phyloP scores from a whole-genome alignment of 1,139 yeast genomes.

The Petasospora fabianii region DNA sequence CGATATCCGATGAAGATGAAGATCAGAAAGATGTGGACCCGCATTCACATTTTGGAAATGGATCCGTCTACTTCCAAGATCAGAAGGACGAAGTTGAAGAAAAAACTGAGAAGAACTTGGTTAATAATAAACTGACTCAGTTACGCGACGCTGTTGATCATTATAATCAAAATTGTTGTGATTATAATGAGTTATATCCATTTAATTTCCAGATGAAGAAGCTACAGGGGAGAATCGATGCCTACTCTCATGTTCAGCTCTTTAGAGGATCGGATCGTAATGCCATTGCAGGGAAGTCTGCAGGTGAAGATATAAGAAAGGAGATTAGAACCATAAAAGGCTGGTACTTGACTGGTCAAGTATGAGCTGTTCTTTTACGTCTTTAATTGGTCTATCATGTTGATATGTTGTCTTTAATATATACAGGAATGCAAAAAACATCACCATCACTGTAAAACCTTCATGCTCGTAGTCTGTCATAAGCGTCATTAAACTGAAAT shows the following conservation, averaged over 20 bases:
- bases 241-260: conserved; percentile 35
- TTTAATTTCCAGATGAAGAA: conserved; percentile 39
- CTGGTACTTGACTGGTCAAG: conserved; percentile 35
- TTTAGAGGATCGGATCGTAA: conserved; percentile 30
- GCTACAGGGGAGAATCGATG: conserved; percentile 28
- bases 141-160: conserved; percentile 18
- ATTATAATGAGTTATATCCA: conserved; percentile 33
- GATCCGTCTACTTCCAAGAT: conserved; percentile 9
- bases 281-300: conserved; percentile 20
- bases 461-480: conserved; percentile 1
- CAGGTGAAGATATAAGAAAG: conserved; percentile 19
- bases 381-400: not conserved
- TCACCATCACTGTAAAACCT: no score
- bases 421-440: not conserved
- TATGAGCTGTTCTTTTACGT: conserved; percentile 18
- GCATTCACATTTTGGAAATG: not conserved
- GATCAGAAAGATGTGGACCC: not conserved
- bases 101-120: conserved; percentile 4
- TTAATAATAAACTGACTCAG: conserved; percentile 7
- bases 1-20: conserved; percentile 23
- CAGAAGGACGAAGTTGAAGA: conserved; percentile 4
- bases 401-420: not conserved
- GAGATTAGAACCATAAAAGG: conserved; percentile 34
- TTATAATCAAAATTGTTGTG: conserved; percentile 23
- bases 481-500: not conserved